Evolutionary conservation across 2,329 filamentous ascomycete genomes (phyloP).

Genomic region (Cercospora sp.): DNA sequence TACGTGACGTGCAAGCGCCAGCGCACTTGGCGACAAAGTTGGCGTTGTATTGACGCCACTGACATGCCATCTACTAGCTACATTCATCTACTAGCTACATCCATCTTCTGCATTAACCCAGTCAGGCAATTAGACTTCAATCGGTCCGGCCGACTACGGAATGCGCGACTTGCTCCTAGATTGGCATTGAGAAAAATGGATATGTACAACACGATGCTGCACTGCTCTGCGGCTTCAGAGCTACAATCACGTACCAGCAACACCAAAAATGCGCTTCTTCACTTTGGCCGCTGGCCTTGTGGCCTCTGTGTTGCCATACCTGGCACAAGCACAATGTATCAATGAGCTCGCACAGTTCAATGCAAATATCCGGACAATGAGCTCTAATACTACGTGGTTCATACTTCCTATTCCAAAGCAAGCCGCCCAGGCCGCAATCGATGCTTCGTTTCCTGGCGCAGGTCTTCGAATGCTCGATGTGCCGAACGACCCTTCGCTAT

Average conservation of each 20-base stretch:
- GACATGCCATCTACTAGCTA: background rate
- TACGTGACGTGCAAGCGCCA: background rate
- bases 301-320: background rate
- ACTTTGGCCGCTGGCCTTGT: background rate
- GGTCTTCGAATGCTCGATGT: conserved; percentile 24
- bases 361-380: conserved; percentile 24
- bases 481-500: conserved; percentile 24
- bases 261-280: background rate
- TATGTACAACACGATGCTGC: background rate
- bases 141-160: background rate
- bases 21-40: background rate
- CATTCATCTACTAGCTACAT: too few relatives aligned
- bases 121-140: background rate
- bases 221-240: background rate
- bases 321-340: conserved; percentile 24
- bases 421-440: conserved; percentile 25
- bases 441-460: conserved; percentile 18
- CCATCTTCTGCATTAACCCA: background rate
- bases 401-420: conserved; percentile 27
- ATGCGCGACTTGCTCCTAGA: background rate
- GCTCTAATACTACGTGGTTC: conserved; percentile 28
- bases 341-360: conserved; percentile 30
- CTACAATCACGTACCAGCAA: background rate
- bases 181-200: background rate
- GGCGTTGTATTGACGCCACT: background rate